Evolutionary conservation across 805 yeast genomes (phyloP).

Genomic region (Saccharomycopsis selenospora): DNA sequence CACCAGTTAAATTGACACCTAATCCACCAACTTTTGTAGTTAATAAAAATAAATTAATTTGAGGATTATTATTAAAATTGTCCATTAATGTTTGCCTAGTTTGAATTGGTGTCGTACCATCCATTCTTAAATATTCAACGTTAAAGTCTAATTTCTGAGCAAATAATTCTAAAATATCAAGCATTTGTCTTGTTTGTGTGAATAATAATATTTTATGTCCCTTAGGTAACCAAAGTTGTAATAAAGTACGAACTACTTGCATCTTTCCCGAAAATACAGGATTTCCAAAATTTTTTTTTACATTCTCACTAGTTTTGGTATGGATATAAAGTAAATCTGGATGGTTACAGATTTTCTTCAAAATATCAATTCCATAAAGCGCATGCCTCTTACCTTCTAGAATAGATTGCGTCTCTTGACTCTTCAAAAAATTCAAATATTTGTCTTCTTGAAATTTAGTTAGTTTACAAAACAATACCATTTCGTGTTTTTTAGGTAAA

Average conservation of each 20-base stretch:
- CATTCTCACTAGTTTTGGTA: conserved; percentile 26
- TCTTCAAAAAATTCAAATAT: conserved; percentile 66
- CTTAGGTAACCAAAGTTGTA: conserved; percentile 70
- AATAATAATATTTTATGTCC: conserved; percentile 78
- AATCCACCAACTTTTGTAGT: conserved; percentile 96
- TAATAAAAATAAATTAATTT: conserved; percentile 60
- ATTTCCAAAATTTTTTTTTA: conserved; percentile 41
- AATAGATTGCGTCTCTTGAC: conserved; percentile 69
- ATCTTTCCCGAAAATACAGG: conserved; percentile 74
- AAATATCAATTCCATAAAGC: conserved; percentile 79
- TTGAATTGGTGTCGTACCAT: conserved; percentile 81
- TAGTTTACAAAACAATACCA: conserved; percentile 85
- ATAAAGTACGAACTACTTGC: conserved; percentile 73
- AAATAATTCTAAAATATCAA: conserved; percentile 74
- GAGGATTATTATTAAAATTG: conserved; percentile 56
- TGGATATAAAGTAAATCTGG: conserved; percentile 62
- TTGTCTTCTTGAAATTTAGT: conserved; percentile 69
- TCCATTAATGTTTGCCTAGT: conserved; percentile 77
- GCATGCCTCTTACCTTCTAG: conserved; percentile 72
- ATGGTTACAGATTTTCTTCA: conserved; percentile 92
- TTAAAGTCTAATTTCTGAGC: conserved; percentile 32
- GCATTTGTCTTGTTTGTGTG: conserved; percentile 91
- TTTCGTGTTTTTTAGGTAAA: conserved; percentile 85
- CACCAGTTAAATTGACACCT: conserved; percentile 92
- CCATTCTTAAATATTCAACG: conserved; percentile 73